Evolutionary conservation across 345 rosid species (phyloP).

Genomic region (Eucalyptus brandiana): DNA sequence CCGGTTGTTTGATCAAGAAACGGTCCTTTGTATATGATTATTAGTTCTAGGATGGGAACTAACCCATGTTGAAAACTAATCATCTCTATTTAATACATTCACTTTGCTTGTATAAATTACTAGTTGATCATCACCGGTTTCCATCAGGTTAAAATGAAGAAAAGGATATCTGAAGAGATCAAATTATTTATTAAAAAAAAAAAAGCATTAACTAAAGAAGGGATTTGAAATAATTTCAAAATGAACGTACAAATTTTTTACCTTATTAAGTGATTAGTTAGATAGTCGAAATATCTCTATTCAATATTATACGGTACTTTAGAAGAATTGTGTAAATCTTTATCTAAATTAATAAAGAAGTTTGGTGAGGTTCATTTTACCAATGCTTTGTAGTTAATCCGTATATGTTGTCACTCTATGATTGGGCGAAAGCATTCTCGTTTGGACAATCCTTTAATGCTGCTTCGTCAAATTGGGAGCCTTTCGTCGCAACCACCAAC

Average conservation of each 20-base stretch:
- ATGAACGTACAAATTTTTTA: not conserved
- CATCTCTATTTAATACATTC: too few species aligned
- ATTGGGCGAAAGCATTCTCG: not conserved
- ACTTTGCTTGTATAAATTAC: not conserved
- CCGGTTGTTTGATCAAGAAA: too few species aligned
- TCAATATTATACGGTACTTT: not conserved
- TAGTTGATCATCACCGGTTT: not conserved
- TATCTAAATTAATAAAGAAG: not conserved
- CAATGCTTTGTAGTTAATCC: not conserved
- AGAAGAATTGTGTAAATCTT: not conserved
- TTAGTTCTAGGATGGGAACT: not conserved
- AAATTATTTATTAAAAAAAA: not conserved
- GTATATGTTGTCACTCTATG: not conserved
- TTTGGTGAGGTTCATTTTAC: not conserved
- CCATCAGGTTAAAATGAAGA: not conserved
- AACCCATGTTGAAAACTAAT: too few species aligned
- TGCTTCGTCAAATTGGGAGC: not conserved
- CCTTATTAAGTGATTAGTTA: not conserved
- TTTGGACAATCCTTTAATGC: not conserved
- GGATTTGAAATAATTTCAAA: not conserved
- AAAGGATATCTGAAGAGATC: not conserved
- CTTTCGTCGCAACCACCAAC: not conserved
- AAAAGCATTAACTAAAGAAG: not conserved
- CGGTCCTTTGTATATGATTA: fast-evolving
- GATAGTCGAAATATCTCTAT: not conserved